phyloP scores from a whole-genome alignment of 768 basidiomycete genomes.

The Chalciporus pseudorubinellus region DNA sequence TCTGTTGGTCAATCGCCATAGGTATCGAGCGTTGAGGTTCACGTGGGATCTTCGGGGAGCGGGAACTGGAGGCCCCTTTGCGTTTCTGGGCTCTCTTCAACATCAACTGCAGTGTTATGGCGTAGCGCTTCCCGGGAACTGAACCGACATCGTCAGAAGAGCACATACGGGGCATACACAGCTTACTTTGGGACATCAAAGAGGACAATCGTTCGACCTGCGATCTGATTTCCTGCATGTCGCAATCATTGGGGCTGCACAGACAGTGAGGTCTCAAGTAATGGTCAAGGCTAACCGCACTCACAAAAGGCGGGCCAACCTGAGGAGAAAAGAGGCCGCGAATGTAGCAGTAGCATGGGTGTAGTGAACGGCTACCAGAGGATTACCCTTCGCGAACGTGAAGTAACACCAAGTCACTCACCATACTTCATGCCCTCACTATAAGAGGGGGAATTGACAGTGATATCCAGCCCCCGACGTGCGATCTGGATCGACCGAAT shows the following conservation, averaged over 20 bases:
- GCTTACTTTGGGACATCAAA: constrained; percentile 76
- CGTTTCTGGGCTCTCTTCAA: constrained; percentile 73
- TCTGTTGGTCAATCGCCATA: constrained; percentile 45
- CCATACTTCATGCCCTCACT: constrained; percentile 92
- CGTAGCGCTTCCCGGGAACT: constrained; percentile 95
- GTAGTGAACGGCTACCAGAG: constrained; percentile 70
- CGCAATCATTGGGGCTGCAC: constrained; percentile 78
- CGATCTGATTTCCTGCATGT: constrained; percentile 67
- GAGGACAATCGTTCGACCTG: constrained; percentile 77
- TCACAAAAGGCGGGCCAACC: constrained; percentile 84
- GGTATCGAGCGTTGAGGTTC: constrained; percentile 50
- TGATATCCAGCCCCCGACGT: constrained; percentile 76
- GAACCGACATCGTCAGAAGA: constrained; percentile 10
- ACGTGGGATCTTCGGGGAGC: constrained; percentile 59
- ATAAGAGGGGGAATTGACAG: constrained; percentile 79
- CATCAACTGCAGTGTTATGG: constrained; percentile 86
- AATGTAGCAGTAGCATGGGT: constrained; percentile 94
- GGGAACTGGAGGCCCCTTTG: constrained; percentile 50
- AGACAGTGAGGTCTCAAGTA: not conserved
- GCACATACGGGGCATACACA: not conserved
- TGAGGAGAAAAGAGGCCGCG: constrained; percentile 84
- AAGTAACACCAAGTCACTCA: constrained; percentile 32
- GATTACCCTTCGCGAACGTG: constrained; percentile 4
- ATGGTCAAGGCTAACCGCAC: constrained; percentile 25
- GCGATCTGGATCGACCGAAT: constrained; percentile 83